A percentile compares a stretch with the other conserved stretches of the same genome.
Evolutionary conservation across 306 rosid species (phyloP).

Genomic region (Astragalus membranaceus): DNA sequence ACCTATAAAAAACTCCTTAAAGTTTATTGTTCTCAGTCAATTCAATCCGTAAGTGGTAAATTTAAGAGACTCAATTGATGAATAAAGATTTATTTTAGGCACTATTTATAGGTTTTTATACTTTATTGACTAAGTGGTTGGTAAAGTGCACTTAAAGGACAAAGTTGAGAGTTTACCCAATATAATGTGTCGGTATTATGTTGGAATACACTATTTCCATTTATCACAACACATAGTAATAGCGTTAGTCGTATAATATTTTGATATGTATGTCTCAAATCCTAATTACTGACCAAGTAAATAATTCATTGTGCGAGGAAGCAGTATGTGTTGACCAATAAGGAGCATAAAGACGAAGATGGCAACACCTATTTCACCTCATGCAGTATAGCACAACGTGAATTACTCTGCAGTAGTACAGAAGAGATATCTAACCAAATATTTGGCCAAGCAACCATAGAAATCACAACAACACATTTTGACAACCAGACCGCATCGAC

Average conservation of each 20-base stretch:
- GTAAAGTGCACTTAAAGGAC: background rate
- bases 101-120: too few species aligned
- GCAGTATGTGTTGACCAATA: conserved; percentile 25
- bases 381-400: background rate
- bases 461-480: background rate
- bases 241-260: too few species aligned
- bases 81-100: too few species aligned
- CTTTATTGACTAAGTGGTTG: too few species aligned
- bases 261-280: background rate
- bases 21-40: too few species aligned
- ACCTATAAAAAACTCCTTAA: too few species aligned
- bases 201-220: background rate
- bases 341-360: background rate
- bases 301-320: background rate
- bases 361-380: too few species aligned
- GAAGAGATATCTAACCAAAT: background rate
- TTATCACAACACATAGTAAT: background rate
- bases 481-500: background rate
- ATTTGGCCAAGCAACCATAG: background rate
- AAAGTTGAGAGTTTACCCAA: background rate
- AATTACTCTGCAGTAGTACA: background rate
- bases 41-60: too few species aligned
- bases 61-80: too few species aligned
- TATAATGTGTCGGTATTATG: background rate
- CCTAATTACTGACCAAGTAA: background rate